Conservation (phyloP, 2,329 filamentous ascomycete genomes). For the Sarocladium oryzae region DNA sequence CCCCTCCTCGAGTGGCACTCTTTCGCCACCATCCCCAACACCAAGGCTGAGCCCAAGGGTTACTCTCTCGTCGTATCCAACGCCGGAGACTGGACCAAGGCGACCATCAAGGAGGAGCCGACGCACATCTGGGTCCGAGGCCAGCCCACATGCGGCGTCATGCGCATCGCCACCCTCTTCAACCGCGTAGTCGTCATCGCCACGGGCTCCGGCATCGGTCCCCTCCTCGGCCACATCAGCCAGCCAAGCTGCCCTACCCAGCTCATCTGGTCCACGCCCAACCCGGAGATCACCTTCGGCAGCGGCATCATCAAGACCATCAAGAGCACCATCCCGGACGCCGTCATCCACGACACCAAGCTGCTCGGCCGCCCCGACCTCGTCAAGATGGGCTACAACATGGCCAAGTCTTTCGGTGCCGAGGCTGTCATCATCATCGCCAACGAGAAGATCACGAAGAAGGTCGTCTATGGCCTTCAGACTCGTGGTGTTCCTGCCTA, state of each 20-base stretch:
- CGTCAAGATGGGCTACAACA: constrained; percentile 43
- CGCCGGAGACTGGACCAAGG: constrained; percentile 68
- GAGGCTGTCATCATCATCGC: constrained; percentile 71
- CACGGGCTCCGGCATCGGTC: constrained; percentile 69
- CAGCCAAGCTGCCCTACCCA: constrained; percentile 43
- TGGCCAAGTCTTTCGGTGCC: constrained; percentile 47
- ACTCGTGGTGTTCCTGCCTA: constrained; percentile 59
- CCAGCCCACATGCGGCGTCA: constrained; percentile 59
- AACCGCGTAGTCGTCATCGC: constrained; percentile 58
- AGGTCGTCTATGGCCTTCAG: constrained; percentile 64
- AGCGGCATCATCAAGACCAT: constrained; percentile 49
- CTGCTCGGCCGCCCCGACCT: constrained; percentile 51
- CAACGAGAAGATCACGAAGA: constrained; percentile 60
- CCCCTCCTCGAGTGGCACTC: constrained; percentile 68
- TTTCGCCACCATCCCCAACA: constrained; percentile 66
- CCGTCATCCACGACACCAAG: constrained; percentile 62
- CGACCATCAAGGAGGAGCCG: constrained; percentile 56
- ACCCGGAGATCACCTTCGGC: constrained; percentile 58
- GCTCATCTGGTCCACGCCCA: constrained; percentile 63
- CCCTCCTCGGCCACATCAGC: constrained; percentile 55
- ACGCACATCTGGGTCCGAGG: constrained; percentile 61
- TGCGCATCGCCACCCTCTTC: constrained; percentile 62
- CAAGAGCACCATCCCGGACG: constrained; percentile 49
- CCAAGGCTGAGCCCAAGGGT: constrained; percentile 31
- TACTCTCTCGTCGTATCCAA: constrained; percentile 67